A percentile compares a stretch with the other conserved stretches of the same genome.
Conservation (phyloP, 768 basidiomycete genomes). For the Hydnum rufescens region DNA sequence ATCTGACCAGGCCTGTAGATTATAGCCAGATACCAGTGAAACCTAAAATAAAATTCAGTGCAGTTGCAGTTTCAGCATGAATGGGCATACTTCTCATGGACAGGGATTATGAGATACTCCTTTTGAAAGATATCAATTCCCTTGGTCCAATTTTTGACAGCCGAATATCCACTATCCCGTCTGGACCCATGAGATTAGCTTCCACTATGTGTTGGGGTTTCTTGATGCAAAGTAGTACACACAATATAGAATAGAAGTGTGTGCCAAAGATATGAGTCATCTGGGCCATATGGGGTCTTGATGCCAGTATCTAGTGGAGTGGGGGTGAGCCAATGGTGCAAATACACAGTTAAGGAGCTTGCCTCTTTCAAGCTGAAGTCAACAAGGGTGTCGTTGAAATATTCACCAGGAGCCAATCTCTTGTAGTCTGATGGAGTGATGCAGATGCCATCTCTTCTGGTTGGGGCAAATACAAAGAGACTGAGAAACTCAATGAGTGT, state of each 20-base stretch:
- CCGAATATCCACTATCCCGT: constrained; percentile 48
- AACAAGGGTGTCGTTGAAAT: constrained; percentile 87
- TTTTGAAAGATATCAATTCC: constrained; percentile 77
- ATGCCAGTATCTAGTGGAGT: constrained; percentile 35
- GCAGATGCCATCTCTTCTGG: constrained; percentile 52
- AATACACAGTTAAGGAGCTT: not conserved
- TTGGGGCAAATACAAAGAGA: constrained; percentile 55
- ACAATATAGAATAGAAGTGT: constrained; percentile 90
- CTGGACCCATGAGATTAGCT: constrained; percentile 18
- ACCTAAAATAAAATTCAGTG: constrained; percentile 24
- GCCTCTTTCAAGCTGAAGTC: constrained; percentile 81
- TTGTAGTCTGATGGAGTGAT: constrained; percentile 60
- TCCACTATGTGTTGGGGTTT: not conserved
- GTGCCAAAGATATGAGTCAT: constrained; percentile 86
- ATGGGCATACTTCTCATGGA: constrained; percentile 72
- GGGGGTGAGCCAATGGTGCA: constrained; percentile 33
- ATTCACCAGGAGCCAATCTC: constrained; percentile 61
- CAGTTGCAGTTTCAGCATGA: not conserved
- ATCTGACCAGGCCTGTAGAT: too few relatives aligned
- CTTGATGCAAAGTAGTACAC: not conserved
- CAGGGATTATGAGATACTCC: constrained; percentile 84
- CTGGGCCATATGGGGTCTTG: constrained; percentile 39
- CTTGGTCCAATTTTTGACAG: constrained; percentile 84
- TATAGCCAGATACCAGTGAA: constrained; percentile 95
- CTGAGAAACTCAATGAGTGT: too few relatives aligned